A percentile compares a stretch with the other conserved stretches of the same genome.
Evolutionary conservation across 208 protist genomes (phyloP).

Genomic region (Trypanosoma mega): DNA sequence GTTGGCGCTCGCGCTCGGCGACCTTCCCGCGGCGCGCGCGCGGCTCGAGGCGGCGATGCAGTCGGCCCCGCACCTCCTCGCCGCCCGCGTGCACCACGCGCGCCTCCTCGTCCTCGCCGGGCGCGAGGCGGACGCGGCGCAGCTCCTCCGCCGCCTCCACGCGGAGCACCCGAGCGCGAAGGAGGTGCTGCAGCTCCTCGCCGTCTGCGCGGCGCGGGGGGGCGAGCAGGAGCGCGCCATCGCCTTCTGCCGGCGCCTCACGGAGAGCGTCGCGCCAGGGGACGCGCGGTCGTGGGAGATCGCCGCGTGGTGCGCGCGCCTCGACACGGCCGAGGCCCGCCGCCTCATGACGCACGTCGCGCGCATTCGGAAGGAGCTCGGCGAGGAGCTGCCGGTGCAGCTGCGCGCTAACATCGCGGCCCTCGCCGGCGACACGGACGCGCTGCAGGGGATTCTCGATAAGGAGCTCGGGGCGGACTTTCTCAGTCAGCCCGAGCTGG

Average conservation of each 20-base stretch:
- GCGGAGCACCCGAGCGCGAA: slow-evolving; percentile 63
- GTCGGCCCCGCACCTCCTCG: slow-evolving; percentile 56
- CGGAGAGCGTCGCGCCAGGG: slow-evolving; percentile 54
- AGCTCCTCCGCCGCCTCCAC: slow-evolving; percentile 59
- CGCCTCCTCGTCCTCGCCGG: slow-evolving; percentile 53
- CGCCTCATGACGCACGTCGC: slow-evolving; percentile 42
- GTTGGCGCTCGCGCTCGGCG: slow-evolving; percentile 51
- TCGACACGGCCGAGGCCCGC: slow-evolving; percentile 49
- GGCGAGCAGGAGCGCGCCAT: slow-evolving; percentile 69
- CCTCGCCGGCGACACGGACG: slow-evolving; percentile 47
- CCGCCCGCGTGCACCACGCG: slow-evolving; percentile 77
- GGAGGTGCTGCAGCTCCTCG: slow-evolving; percentile 82
- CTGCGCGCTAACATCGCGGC: slow-evolving; percentile 69
- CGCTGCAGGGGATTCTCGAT: slow-evolving; percentile 71
- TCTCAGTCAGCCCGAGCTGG: slow-evolving; percentile 28
- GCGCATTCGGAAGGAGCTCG: slow-evolving; percentile 44
- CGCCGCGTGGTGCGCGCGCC: slow-evolving; percentile 63
- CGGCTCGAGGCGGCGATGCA: slow-evolving; percentile 63
- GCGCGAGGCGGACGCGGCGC: slow-evolving; percentile 41
- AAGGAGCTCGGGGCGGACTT: slow-evolving; percentile 68
- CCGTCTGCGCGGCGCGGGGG: slow-evolving; percentile 42
- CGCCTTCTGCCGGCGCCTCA: slow-evolving; percentile 58
- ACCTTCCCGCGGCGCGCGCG: slow-evolving; percentile 47
- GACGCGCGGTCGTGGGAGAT: slow-evolving; percentile 69
- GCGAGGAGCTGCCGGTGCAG: slow-evolving; percentile 41